These are phyloP conservation scores for Talaromyces amestolkiae DNA, from an alignment of 2,329 filamentous ascomycete species.

Conservation along the genomic window DNA sequence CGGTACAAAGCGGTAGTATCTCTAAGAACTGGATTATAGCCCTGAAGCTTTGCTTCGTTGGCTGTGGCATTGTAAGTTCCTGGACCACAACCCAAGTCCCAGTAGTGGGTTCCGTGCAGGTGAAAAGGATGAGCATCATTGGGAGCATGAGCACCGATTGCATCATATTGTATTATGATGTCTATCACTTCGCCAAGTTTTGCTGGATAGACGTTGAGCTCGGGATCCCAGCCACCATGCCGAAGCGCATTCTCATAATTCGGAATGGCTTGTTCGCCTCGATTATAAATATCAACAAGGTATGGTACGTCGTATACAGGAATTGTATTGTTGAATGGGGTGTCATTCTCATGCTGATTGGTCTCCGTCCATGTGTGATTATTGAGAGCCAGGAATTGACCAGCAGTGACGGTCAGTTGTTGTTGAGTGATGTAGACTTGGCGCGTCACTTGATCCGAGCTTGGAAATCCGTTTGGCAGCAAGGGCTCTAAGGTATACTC, in stretches of 20 bases:
- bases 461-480: slow-evolving; percentile 31
- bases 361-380: slow-evolving; percentile 47
- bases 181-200: slow-evolving; percentile 48
- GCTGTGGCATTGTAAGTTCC: slow-evolving; percentile 45
- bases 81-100: slow-evolving; percentile 47
- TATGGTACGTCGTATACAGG: slow-evolving; percentile 37
- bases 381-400: slow-evolving; percentile 37
- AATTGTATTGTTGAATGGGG: slow-evolving; percentile 1
- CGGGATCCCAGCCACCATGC: slow-evolving; percentile 46
- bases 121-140: slow-evolving; percentile 48
- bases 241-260: slow-evolving; percentile 36
- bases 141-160: slow-evolving; percentile 27
- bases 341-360: slow-evolving; percentile 20
- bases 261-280: slow-evolving; percentile 39
- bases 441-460: slow-evolving; percentile 28
- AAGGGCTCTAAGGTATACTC: slow-evolving; percentile 8
- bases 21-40: slow-evolving; percentile 41
- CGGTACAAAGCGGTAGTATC: slow-evolving; percentile 57
- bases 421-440: background rate
- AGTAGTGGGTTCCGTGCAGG: slow-evolving; percentile 47
- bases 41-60: slow-evolving; percentile 42
- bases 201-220: slow-evolving; percentile 41
- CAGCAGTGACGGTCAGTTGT: slow-evolving; percentile 27
- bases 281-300: slow-evolving; percentile 47
- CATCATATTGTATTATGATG: slow-evolving; percentile 44